These are phyloP conservation scores for Plasmodium yoelii DNA, from an alignment of 169 alveolate genomes.

Conservation along the genomic window DNA sequence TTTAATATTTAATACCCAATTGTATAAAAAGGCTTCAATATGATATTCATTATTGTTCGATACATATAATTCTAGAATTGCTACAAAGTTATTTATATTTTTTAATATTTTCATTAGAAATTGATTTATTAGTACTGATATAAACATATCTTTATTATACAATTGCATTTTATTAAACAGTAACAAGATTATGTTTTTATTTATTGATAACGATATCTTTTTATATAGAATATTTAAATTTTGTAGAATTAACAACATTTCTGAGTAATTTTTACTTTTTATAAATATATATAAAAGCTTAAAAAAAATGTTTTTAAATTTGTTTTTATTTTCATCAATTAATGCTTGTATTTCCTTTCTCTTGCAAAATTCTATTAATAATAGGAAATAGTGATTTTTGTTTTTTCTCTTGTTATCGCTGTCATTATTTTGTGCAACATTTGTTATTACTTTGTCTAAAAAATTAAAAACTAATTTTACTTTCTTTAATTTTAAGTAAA, in stretches of 20 bases:
- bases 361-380: conserved; percentile 58
- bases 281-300: conserved; percentile 50
- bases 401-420: conserved; percentile 1
- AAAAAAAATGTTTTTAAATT: conserved; percentile 66
- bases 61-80: conserved; percentile 44
- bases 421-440: not conserved
- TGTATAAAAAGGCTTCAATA: conserved; percentile 62
- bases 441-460: conserved; percentile 50
- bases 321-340: conserved; percentile 39
- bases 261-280: conserved; percentile 35
- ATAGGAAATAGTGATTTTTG: conserved; percentile 53
- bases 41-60: conserved; percentile 38
- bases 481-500: conserved; percentile 68
- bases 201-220: conserved; percentile 18
- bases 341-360: conserved; percentile 43
- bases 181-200: conserved; percentile 36
- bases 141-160: conserved; percentile 54
- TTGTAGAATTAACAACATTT: conserved; percentile 62
- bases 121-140: conserved; percentile 62
- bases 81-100: conserved; percentile 35
- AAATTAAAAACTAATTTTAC: conserved; percentile 55
- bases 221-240: conserved; percentile 62
- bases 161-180: conserved; percentile 21
- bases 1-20: conserved; percentile 56
- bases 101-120: conserved; percentile 62